These are phyloP conservation scores for Mycena metata DNA, from an alignment of 768 basidiomycete genomes.

Conservation along the genomic window DNA sequence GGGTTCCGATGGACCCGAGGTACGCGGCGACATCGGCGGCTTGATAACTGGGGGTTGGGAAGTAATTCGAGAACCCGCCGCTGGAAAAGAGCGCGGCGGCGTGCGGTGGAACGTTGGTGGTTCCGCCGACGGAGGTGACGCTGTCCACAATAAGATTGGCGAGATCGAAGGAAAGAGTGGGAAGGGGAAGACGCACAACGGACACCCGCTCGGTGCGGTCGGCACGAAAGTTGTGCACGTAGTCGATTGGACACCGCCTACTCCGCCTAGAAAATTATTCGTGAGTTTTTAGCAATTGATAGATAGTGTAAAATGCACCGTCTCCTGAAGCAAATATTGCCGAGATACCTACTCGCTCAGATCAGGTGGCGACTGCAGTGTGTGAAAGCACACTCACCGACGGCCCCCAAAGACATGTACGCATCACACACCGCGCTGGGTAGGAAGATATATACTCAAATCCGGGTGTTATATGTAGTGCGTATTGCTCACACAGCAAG, in stretches of 20 bases:
- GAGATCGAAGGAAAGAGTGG: conserved; percentile 56
- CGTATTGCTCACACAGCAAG: conserved; percentile 46
- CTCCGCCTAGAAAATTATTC: not conserved
- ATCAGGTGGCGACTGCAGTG: conserved; percentile 45
- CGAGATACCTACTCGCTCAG: conserved; percentile 45
- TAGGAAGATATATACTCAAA: not conserved
- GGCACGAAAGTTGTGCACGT: conserved; percentile 54
- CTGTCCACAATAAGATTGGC: conserved; percentile 59
- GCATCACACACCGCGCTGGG: conserved; percentile 41
- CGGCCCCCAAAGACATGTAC: conserved; percentile 35
- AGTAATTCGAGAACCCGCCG: conserved; percentile 46
- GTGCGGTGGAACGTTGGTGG: conserved; percentile 54
- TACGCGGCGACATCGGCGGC: conserved; percentile 35
- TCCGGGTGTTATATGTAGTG: conserved; percentile 43
- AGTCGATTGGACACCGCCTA: conserved; percentile 31
- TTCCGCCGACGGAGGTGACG: conserved; percentile 59
- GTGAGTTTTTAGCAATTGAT: conserved; percentile 39
- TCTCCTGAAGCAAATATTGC: conserved; percentile 57
- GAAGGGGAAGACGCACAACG: conserved; percentile 45
- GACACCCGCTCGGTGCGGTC: conserved; percentile 47
- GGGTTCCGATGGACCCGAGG: conserved; percentile 23
- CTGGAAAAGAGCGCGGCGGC: conserved; percentile 47
- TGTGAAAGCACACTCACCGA: conserved; percentile 21
- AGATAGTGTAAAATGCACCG: conserved; percentile 47
- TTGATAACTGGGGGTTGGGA: conserved; percentile 37